Evolutionary conservation across 2,329 filamentous ascomycete species (phyloP), one percentile per base, ranked within the genome.

Genomic region (Pyricularia grisea): DNA sequence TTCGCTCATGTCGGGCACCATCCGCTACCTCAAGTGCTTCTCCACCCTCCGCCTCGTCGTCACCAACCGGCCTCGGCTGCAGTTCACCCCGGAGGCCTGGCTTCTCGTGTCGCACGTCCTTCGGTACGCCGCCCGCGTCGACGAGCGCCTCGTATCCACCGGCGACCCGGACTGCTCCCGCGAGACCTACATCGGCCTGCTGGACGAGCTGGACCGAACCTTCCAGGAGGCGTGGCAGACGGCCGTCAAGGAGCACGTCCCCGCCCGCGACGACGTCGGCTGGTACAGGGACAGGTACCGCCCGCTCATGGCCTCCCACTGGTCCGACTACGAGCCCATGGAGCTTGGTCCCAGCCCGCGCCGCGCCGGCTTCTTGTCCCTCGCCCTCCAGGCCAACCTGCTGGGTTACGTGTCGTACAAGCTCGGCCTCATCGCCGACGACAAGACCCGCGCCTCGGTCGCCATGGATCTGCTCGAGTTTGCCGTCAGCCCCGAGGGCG

Each of bases 11-110:
- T 61, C 58, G 58, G 58, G 58, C n/a, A 61, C 58, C n/a, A 61
- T 61, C 58, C 58, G 58, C 58, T 61, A 61, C 58, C 58, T 61
- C 58, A 61, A 61, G 58, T 61, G 58, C 58, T 61, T 61, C 58
- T 61, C 58, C 5, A 61, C 58, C 9, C 58, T 61, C 4, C 58
- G 58, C 14, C 58, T 61, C 5, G 58, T 61, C 23, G 58, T 61
- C 58, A 61, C 58, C 23, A 61, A 61, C 58, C 58, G 58, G 23
- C 58, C 58, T 2, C 58, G 58, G 9, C 58, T 61, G 58, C 58
- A 61, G 58, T 61, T 61, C 58, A 61, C 58, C 10, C 58, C 58
- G 3, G 58, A 61, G 58, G 58, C 58, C n/a, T 61, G 58, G 58
- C 58, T 61, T 23, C 58, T 61, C 9, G 58, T 61, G 58, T 61